phyloP scores from a whole-genome alignment of 306 rosid species.

The Prunus padus region DNA sequence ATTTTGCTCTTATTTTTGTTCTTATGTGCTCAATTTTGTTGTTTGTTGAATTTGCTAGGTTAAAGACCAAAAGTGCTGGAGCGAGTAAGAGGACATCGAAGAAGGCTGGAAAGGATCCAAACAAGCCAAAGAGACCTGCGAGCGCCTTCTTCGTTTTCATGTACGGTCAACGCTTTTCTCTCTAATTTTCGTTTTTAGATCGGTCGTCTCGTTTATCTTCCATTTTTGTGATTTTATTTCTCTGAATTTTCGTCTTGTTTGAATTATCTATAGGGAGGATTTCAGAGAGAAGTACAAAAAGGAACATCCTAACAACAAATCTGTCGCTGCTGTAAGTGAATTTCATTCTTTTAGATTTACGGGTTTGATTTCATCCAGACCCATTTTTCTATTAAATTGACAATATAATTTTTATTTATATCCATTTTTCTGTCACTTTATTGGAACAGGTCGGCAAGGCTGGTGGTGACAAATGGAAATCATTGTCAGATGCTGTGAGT shows the following conservation, averaged over 20 bases:
- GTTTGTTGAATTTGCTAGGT: constrained; percentile 29
- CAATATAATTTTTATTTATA: too few species aligned
- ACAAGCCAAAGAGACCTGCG: constrained; percentile 92
- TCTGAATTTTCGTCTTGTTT: background rate
- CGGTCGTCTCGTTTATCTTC: background rate
- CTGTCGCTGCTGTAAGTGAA: constrained; percentile 65
- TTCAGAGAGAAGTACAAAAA: constrained; percentile 70
- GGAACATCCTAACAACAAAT: constrained; percentile 76
- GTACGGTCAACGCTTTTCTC: constrained; percentile 31
- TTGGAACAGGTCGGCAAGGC: constrained; percentile 76
- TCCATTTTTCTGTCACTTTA: background rate
- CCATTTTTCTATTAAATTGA: background rate
- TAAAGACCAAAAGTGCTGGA: constrained; percentile 72
- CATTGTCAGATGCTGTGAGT: constrained; percentile 82
- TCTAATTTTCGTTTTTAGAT: background rate
- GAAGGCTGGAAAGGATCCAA: constrained; percentile 86
- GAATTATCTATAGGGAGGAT: constrained; percentile 50
- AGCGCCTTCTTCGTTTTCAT: constrained; percentile 96
- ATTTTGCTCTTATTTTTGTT: too few species aligned
- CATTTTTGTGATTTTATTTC: background rate
- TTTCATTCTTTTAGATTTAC: background rate
- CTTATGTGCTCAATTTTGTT: too few species aligned
- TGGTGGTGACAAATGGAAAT: constrained; percentile 78
- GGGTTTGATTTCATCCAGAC: background rate
- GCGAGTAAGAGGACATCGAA: constrained; percentile 52